Evolutionary conservation across 305 asterid genomes (phyloP).

Genomic region (Fraxinus greggii): DNA sequence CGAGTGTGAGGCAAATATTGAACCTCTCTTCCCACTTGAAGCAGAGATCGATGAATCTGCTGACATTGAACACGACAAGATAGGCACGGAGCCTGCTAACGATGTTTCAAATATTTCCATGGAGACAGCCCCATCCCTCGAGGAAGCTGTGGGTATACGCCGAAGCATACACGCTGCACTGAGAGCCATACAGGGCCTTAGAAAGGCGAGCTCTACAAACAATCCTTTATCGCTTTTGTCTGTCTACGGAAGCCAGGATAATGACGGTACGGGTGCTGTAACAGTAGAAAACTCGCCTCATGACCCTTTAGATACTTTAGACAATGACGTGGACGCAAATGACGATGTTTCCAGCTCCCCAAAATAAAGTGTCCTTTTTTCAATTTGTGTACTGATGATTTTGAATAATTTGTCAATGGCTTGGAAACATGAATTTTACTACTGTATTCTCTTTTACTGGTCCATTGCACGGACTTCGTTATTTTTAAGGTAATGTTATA

Average conservation of each 20-base stretch:
- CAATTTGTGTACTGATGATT: background rate
- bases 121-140: slow-evolving; percentile 36
- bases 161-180: slow-evolving; percentile 82
- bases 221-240: slow-evolving; percentile 72
- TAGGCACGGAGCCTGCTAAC: slow-evolving; percentile 28
- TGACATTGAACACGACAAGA: slow-evolving; percentile 28
- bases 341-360: slow-evolving; percentile 37
- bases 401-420: background rate
- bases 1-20: slow-evolving; percentile 92
- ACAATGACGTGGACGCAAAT: slow-evolving; percentile 42
- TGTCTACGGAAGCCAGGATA: slow-evolving; percentile 62
- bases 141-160: slow-evolving; percentile 67
- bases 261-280: slow-evolving; percentile 61
- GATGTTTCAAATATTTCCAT: slow-evolving; percentile 28
- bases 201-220: slow-evolving; percentile 82
- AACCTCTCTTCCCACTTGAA: slow-evolving; percentile 77
- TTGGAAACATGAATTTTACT: slow-evolving; percentile 8
- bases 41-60: slow-evolving; percentile 73
- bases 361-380: slow-evolving; percentile 30
- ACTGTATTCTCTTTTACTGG: no score
- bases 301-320: slow-evolving; percentile 36
- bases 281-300: slow-evolving; percentile 66
- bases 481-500: no score
- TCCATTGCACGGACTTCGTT: no score
- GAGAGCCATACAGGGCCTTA: slow-evolving; percentile 79